phyloP scores from a whole-genome alignment of 1,284 basidiomycete species.

The Lentinus polychrous region DNA sequence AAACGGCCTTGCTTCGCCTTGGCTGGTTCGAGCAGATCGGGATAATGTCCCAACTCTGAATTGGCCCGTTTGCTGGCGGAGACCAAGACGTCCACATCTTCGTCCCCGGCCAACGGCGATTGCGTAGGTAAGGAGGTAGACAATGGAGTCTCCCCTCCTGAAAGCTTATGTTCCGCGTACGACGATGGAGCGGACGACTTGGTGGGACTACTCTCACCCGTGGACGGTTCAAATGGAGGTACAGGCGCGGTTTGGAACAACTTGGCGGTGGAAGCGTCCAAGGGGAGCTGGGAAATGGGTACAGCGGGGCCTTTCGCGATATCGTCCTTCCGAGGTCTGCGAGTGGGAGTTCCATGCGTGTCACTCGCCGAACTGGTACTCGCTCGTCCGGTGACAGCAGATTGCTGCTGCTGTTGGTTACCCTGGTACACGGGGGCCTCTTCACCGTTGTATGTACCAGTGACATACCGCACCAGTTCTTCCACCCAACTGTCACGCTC shows the following conservation, averaged over 20 bases:
- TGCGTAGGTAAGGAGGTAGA: conserved; percentile 48
- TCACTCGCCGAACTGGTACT: conserved; percentile 49
- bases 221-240: conserved; percentile 24
- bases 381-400: conserved; percentile 28
- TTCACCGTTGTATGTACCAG: conserved; percentile 67
- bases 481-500: conserved; percentile 95
- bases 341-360: conserved; percentile 26
- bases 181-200: conserved; percentile 40
- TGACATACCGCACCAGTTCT: conserved; percentile 81
- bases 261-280: conserved; percentile 53
- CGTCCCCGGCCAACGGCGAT: conserved; percentile 36
- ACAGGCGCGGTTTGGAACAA: conserved; percentile 45
- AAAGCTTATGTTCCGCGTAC: conserved; percentile 32
- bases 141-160: conserved; percentile 43
- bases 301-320: conserved; percentile 51
- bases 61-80: conserved; percentile 51
- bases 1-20: conserved; percentile 29
- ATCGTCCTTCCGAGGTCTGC: conserved; percentile 40
- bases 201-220: conserved; percentile 37
- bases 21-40: conserved; percentile 44
- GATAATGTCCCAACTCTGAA: conserved; percentile 74
- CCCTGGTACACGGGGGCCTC: conserved; percentile 18
- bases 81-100: conserved; percentile 30
- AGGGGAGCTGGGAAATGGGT: conserved; percentile 53
- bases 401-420: conserved; percentile 12